Conservation (phyloP, 179 eudicot species). For the Patellifolia procumbens region DNA sequence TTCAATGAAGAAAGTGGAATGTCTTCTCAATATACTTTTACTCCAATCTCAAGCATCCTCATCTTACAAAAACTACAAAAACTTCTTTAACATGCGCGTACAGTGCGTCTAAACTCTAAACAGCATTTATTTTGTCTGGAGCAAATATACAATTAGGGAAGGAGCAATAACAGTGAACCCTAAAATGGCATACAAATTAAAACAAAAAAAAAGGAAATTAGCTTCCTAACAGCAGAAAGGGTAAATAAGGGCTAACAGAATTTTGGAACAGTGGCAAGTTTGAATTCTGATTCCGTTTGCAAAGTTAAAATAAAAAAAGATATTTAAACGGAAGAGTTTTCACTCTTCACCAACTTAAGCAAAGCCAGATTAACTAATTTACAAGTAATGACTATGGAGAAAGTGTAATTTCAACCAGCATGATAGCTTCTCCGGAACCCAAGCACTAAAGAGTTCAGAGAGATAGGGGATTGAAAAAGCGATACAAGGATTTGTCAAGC, state of each 20-base stretch:
- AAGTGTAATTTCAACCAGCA: too few relatives aligned
- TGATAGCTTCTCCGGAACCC: neutral
- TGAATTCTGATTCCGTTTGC: neutral
- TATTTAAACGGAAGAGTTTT: neutral
- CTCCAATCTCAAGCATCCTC: too few relatives aligned
- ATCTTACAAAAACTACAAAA: neutral
- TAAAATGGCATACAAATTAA: neutral
- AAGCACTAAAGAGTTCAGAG: neutral
- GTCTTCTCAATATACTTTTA: too few relatives aligned
- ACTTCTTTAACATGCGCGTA: neutral
- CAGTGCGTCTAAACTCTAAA: too few relatives aligned
- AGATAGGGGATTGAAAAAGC: too few relatives aligned
- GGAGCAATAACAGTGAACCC: neutral
- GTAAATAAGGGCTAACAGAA: neutral
- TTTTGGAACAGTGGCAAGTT: too few relatives aligned
- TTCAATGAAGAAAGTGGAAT: too few relatives aligned
- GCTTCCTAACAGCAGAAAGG: neutral
- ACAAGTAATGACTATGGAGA: neutral
- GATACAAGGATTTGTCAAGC: too few relatives aligned
- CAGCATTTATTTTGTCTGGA: neutral
- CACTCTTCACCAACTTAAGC: neutral
- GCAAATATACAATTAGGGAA: neutral
- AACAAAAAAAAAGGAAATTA: neutral
- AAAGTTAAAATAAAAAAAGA: neutral
- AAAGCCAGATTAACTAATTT: neutral